A percentile compares a stretch with the other conserved stretches of the same genome.
These are phyloP conservation scores for Austropuccinia psidii DNA, from an alignment of 1,284 basidiomycete species.

Conservation along the genomic window DNA sequence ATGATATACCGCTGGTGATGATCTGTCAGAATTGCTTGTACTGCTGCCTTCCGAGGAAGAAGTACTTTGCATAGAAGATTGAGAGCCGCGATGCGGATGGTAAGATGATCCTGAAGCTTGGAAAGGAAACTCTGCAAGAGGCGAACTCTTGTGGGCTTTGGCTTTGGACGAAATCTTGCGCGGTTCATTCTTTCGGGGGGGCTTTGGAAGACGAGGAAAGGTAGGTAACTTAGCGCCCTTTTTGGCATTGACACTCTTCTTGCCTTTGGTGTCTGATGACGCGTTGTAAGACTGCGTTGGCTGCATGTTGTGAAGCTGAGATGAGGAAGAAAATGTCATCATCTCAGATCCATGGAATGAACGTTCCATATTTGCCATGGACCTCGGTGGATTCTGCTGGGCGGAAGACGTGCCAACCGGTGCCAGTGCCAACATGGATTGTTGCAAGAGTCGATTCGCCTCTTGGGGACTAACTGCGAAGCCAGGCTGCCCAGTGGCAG, in stretches of 20 bases:
- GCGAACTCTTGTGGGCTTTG: not conserved
- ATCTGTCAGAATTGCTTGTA: not conserved
- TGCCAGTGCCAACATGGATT: too few relatives aligned
- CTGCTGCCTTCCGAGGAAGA: not conserved
- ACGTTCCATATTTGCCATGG: not conserved
- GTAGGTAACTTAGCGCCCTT: not conserved
- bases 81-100: not conserved
- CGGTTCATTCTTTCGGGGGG: not conserved
- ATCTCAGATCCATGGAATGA: not conserved
- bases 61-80: not conserved
- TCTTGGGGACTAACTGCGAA: too few relatives aligned
- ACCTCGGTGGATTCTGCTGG: not conserved
- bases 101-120: not conserved
- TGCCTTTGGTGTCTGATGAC: not conserved
- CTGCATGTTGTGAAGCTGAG: not conserved
- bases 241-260: not conserved
- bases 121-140: not conserved
- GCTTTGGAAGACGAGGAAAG: not conserved
- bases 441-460: too few relatives aligned
- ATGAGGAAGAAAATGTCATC: not conserved
- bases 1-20: not conserved
- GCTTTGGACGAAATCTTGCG: not conserved
- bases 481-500: too few relatives aligned
- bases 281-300: not conserved
- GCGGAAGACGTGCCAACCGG: not conserved